phyloP scores from a whole-genome alignment of 2,329 filamentous ascomycete genomes.

The Xylariales sp. region DNA sequence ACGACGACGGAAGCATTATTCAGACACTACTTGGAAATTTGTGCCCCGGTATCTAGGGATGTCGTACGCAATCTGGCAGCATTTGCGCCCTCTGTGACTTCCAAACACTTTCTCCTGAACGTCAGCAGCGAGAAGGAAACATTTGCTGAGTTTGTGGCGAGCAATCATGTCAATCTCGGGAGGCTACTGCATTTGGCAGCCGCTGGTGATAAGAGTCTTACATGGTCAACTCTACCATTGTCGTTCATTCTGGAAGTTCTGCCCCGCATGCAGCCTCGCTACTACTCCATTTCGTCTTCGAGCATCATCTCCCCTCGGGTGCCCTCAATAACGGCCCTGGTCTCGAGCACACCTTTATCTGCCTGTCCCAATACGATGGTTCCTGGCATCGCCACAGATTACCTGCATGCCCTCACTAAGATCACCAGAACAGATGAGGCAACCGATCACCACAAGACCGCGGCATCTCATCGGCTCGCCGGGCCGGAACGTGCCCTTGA shows the following conservation, averaged over 20 bases:
- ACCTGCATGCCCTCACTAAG: neutral
- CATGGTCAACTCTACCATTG: constrained; percentile 40
- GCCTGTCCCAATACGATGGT: neutral
- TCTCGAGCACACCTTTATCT: constrained; percentile 22
- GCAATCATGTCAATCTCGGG: constrained; percentile 30
- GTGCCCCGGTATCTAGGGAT: constrained; percentile 33
- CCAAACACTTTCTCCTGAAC: constrained; percentile 23
- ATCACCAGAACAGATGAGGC: neutral
- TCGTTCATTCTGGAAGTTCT: constrained; percentile 51
- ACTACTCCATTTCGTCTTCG: constrained; percentile 56
- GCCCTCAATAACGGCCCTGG: constrained; percentile 35
- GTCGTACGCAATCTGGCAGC: constrained; percentile 28
- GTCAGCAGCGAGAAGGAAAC: constrained; percentile 26
- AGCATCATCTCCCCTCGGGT: constrained; percentile 34
- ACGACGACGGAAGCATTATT: constrained; percentile 31
- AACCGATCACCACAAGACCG: neutral
- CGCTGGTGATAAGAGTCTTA: constrained; percentile 4
- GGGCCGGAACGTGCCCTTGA: neutral
- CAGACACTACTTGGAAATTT: constrained; percentile 39
- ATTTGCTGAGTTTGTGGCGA: constrained; percentile 24
- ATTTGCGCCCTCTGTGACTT: constrained; percentile 30
- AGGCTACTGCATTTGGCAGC: constrained; percentile 26
- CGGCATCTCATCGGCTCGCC: neutral
- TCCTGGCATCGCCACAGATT: neutral
- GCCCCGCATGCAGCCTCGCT: constrained; percentile 51